phyloP scores from a whole-genome alignment of 2,329 filamentous ascomycete genomes.

The Grosmannia clavigera region DNA sequence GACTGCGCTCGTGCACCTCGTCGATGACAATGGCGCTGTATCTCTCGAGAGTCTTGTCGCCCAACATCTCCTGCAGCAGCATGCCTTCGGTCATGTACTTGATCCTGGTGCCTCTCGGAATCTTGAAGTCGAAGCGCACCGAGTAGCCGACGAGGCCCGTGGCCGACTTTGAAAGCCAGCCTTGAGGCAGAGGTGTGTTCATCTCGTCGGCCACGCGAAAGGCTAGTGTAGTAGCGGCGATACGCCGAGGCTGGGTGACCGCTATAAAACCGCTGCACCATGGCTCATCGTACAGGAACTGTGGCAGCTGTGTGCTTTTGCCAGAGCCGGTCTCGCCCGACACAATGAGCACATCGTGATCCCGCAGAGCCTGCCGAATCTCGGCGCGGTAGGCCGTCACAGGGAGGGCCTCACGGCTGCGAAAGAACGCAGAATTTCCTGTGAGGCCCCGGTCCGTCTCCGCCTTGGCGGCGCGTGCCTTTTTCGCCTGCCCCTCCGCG shows the following conservation, averaged over 20 bases:
- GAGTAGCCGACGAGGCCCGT: conserved; percentile 70
- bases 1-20: conserved; percentile 90
- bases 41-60: conserved; percentile 67
- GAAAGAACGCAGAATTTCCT: conserved; percentile 15
- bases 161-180: not conserved
- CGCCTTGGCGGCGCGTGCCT: not conserved
- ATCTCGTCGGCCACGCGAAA: conserved; percentile 73
- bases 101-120: conserved; percentile 70
- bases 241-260: conserved; percentile 85
- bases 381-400: conserved; percentile 65
- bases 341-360: conserved; percentile 60
- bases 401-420: conserved; percentile 55
- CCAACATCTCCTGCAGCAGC: conserved; percentile 83
- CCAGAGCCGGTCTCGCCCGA: conserved; percentile 93
- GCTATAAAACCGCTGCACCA: conserved; percentile 89
- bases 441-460: not conserved
- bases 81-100: conserved; percentile 97
- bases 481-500: not conserved
- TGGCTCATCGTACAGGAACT: conserved; percentile 66
- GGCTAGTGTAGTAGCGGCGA: conserved; percentile 85
- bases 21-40: conserved; percentile 91
- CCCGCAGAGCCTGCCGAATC: conserved; percentile 43
- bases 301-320: conserved; percentile 92
- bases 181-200: conserved; percentile 36
- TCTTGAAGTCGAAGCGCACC: conserved; percentile 83